These are phyloP conservation scores for Ilex asprella DNA, from an alignment of 257 asterid genomes.

Conservation along the genomic window DNA sequence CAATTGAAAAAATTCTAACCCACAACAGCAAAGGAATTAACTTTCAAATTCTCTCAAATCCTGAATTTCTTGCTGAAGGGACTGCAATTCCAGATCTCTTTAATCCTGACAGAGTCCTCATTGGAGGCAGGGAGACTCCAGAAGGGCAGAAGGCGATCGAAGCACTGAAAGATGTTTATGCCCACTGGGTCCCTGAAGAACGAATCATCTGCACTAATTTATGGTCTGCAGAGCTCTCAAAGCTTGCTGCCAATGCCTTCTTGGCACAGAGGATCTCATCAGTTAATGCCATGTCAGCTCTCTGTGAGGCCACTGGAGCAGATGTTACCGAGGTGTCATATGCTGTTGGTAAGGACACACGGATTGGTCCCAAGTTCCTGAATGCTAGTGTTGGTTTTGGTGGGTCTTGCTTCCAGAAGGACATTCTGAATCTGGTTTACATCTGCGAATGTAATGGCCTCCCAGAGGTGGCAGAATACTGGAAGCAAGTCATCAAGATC, in stretches of 20 bases:
- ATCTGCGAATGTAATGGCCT: slow-evolving; percentile 88
- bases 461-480: slow-evolving; percentile 81
- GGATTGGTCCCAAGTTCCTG: slow-evolving; percentile 79
- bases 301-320: slow-evolving; percentile 88
- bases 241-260: slow-evolving; percentile 91
- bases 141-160: slow-evolving; percentile 72
- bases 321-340: slow-evolving; percentile 66
- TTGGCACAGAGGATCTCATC: slow-evolving; percentile 93
- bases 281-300: slow-evolving; percentile 88
- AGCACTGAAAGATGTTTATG: slow-evolving; percentile 58
- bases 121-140: slow-evolving; percentile 88
- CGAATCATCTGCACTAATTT: slow-evolving; percentile 65
- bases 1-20: slow-evolving; percentile 72
- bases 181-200: slow-evolving; percentile 84
- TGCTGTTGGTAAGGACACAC: slow-evolving; percentile 71
- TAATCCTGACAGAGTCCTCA: slow-evolving; percentile 78
- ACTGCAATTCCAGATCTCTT: slow-evolving; percentile 78
- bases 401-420: slow-evolving; percentile 92
- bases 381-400: slow-evolving; percentile 90
- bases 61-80: slow-evolving; percentile 85
- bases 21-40: slow-evolving; percentile 85
- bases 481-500: slow-evolving; percentile 87
- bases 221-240: slow-evolving; percentile 94
- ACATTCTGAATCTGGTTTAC: slow-evolving; percentile 74
- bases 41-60: slow-evolving; percentile 78